phyloP scores from a whole-genome alignment of 2,329 filamentous ascomycete genomes.

The Penicillium sp. region DNA sequence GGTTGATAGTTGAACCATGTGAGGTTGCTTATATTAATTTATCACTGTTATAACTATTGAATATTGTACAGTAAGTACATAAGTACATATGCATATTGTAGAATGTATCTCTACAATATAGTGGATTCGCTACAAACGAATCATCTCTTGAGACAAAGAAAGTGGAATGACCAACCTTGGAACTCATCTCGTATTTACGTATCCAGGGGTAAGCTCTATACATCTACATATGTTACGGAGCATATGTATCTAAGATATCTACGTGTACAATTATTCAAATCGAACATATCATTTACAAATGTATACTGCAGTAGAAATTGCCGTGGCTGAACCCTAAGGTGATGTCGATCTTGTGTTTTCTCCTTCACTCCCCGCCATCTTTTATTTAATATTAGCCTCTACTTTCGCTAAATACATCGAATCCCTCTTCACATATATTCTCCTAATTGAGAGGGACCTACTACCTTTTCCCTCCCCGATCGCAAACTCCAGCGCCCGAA shows the following conservation, averaged over 20 bases:
- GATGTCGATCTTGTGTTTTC: conserved; percentile 9
- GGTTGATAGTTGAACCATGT: not conserved
- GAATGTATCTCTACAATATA: not conserved
- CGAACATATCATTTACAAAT: not conserved
- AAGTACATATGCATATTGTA: not conserved
- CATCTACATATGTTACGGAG: not conserved
- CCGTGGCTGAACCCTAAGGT: conserved; percentile 16
- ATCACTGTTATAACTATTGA: not conserved
- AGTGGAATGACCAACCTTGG: not conserved
- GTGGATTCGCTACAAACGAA: not conserved
- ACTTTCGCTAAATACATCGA: not conserved
- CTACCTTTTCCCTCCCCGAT: conserved; percentile 5
- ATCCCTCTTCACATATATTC: not conserved
- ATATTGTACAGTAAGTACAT: not conserved
- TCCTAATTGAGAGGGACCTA: not conserved
- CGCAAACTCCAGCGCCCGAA: not conserved
- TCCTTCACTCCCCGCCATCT: conserved; percentile 25
- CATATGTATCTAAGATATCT: not conserved
- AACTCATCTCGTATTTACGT: not conserved
- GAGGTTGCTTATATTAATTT: not conserved
- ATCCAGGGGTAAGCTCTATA: not conserved
- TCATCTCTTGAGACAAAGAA: not conserved
- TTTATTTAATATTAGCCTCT: conserved; percentile 2
- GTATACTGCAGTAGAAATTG: conserved; percentile 1
- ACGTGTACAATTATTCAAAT: not conserved